Evolutionary conservation across 495 filamentous ascomycete genomes (phyloP), one percentile per base, ranked within the genome.

Genomic region (Penicillium herquei): DNA sequence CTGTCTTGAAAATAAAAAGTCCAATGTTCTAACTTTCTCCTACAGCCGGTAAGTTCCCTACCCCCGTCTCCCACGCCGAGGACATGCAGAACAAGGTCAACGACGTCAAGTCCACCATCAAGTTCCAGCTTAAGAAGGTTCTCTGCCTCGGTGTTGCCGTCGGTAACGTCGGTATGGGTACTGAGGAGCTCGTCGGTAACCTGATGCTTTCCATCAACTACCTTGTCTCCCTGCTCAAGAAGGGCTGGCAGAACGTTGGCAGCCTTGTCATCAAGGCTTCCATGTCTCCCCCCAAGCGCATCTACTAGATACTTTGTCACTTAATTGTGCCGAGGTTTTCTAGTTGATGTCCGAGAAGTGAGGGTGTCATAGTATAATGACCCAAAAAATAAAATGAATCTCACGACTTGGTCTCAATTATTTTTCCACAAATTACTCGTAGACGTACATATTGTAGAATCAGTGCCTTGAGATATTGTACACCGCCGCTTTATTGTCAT

Each of bases 51-150:
- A 98, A 98, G 84, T 98, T 98, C 89, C 94, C 94, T 51, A 95
- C 94, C 55, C 94, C 94, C 51, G 86, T 98, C 78, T 96, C 91
- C 63, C 94, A 98, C 86, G 73, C 80, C 70, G 94, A 98, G 70
- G 94, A 98, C 70, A 85, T 98, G 62, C 81, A 78, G 74, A 82
- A 76, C 81, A 97, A 96, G 86, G 89, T 97, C 79, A 95, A 75
- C 80, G 94, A 98, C 72, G 94, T 98, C 84, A 96, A 96, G 87
- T 94, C 91, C 58, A 98, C 95, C 70, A 97, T 98, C 84, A 98
- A 98, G 86, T 98, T 98, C 85, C 94, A 98, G 83, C 84, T 98
- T 63, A 98, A 98, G 89, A 98, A 98, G 88, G 94, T 98, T 67
- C 84, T 98, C 59, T 98, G 94, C 83, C 89, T 98, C 79, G 94